A percentile compares a stretch with the other conserved stretches of the same genome.
Conservation (phyloP, 441 rosid species). For the Caryocar brasiliense region DNA sequence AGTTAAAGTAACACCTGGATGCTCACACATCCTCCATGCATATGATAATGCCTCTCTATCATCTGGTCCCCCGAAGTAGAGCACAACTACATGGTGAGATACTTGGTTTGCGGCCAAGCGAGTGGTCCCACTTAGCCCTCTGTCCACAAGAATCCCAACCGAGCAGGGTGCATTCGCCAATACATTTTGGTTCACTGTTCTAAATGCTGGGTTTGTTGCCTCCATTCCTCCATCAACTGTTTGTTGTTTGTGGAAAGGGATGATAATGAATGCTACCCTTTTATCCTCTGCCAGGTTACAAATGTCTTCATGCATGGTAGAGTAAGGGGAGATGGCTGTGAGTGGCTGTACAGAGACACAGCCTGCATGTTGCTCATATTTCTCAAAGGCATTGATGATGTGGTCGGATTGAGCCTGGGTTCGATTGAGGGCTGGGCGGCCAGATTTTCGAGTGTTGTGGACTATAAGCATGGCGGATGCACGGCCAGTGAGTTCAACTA, state of each 20-base stretch:
- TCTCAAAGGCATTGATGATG: conserved; percentile 81
- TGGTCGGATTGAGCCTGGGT: conserved; percentile 96
- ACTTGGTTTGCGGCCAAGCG: conserved; percentile 44
- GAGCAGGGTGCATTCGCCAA: conserved; percentile 76
- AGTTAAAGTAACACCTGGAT: conserved; percentile 51
- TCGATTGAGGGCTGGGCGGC: conserved; percentile 66
- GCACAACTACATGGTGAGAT: conserved; percentile 58
- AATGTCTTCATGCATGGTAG: conserved; percentile 92
- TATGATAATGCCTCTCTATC: conserved; percentile 80
- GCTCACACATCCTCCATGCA: conserved; percentile 74
- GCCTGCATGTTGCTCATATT: conserved; percentile 56
- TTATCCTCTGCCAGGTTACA: conserved; percentile 86
- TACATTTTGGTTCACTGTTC: conserved; percentile 71
- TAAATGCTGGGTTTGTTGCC: conserved; percentile 72
- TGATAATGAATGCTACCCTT: conserved; percentile 57
- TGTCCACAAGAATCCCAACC: conserved; percentile 73
- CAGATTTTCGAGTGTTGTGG: conserved; percentile 67
- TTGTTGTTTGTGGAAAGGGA: conserved; percentile 93
- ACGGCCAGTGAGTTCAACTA: conserved; percentile 91
- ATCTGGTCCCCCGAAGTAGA: conserved; percentile 85
- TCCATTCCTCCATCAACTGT: conserved; percentile 98
- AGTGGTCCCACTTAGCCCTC: conserved; percentile 59
- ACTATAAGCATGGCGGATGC: conserved; percentile 96
- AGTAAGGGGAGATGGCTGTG: conserved; percentile 86
- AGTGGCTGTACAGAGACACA: conserved; percentile 69